These are phyloP conservation scores for Xylaria polymorpha DNA, from an alignment of 2,329 filamentous ascomycete genomes.

Conservation along the genomic window DNA sequence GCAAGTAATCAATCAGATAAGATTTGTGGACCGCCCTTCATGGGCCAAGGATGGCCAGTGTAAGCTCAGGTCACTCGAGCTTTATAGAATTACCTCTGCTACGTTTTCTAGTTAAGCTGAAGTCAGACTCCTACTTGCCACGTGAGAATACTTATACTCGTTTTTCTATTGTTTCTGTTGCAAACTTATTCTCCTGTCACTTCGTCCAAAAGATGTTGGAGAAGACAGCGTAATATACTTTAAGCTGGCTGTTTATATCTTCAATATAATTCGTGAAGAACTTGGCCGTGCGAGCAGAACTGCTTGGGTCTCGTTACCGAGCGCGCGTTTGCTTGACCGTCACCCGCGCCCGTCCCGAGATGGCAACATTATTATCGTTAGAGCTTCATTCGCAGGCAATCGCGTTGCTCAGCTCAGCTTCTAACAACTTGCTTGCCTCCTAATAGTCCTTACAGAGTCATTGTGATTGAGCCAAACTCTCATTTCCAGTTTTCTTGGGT, in stretches of 20 bases:
- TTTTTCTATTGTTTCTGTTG: background rate
- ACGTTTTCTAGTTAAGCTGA: too few species aligned
- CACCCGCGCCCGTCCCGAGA: background rate
- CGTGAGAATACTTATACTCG: too few species aligned
- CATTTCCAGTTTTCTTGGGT: constrained; percentile 27
- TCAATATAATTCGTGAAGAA: constrained; percentile 14
- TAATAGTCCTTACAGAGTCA: constrained; percentile 21
- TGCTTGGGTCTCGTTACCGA: background rate
- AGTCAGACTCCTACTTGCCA: too few species aligned
- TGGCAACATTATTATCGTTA: constrained; percentile 18
- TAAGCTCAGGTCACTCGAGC: too few species aligned
- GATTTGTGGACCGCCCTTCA: too few species aligned
- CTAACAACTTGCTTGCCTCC: constrained; percentile 17
- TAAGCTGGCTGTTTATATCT: constrained; percentile 13
- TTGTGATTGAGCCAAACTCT: constrained; percentile 23
- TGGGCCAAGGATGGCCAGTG: too few species aligned
- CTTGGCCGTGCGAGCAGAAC: constrained; percentile 15
- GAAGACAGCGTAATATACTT: constrained; percentile 14
- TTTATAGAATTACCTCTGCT: too few species aligned
- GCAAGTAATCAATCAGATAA: too few species aligned
- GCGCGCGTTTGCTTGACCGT: constrained; percentile 3
- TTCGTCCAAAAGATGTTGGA: constrained; percentile 6
- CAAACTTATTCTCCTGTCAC: background rate
- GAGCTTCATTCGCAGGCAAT: constrained; percentile 23
- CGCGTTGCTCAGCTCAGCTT: constrained; percentile 23